Conservation (phyloP, 805 yeast genomes). For the Torulaspora gathmanii region DNA sequence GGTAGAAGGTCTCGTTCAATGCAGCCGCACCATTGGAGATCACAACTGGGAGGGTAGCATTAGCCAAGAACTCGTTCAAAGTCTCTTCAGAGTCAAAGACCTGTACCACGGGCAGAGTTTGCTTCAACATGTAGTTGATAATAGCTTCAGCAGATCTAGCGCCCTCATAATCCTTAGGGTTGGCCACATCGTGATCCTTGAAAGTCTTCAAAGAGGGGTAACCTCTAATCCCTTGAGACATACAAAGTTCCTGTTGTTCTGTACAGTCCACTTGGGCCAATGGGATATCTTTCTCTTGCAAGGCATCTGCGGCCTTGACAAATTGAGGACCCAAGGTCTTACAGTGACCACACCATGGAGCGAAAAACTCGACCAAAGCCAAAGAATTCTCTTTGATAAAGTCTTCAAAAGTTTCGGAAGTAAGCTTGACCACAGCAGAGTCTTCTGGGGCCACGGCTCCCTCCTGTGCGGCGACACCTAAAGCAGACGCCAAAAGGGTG, state of each 20-base stretch:
- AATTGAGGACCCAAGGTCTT: slow-evolving; percentile 81
- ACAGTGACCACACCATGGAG: slow-evolving; percentile 99
- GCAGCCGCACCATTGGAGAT: slow-evolving; percentile 47
- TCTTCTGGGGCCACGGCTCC: slow-evolving; percentile 69
- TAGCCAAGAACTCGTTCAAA: slow-evolving; percentile 43
- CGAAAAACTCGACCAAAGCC: slow-evolving; percentile 82
- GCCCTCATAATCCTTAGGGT: slow-evolving; percentile 66
- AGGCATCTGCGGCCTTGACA: slow-evolving; percentile 67
- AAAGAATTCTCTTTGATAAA: slow-evolving; percentile 70
- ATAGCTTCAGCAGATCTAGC: slow-evolving; percentile 80
- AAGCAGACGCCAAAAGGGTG: slow-evolving; percentile 21
- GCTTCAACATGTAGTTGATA: slow-evolving; percentile 71
- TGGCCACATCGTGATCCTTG: slow-evolving; percentile 44
- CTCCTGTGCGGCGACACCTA: slow-evolving; percentile 43
- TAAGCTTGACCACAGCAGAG: slow-evolving; percentile 81
- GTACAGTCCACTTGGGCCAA: slow-evolving; percentile 86
- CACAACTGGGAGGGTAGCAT: slow-evolving; percentile 48
- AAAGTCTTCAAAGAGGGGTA: slow-evolving; percentile 81
- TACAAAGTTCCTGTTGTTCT: slow-evolving; percentile 67
- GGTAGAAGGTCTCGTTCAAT: slow-evolving; percentile 53
- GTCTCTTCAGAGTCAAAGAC: slow-evolving; percentile 45
- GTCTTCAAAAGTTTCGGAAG: slow-evolving; percentile 56
- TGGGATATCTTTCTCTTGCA: slow-evolving; percentile 58
- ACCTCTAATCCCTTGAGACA: slow-evolving; percentile 63
- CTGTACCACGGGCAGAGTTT: slow-evolving; percentile 71